phyloP scores from a whole-genome alignment of 306 rosid genomes.

The Vigna reflexopilosa region DNA sequence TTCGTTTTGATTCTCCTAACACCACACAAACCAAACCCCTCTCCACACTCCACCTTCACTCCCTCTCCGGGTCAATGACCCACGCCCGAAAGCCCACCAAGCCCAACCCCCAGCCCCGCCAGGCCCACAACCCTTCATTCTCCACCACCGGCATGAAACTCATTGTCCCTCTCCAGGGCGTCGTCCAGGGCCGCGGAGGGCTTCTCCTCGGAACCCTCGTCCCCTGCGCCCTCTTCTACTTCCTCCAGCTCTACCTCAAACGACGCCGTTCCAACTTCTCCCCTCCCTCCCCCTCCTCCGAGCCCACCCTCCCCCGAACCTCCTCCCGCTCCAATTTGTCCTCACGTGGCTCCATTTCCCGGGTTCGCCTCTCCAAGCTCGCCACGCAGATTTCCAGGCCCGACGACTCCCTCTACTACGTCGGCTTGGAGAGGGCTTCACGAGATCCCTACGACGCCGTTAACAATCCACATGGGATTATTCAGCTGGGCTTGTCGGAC shows the following conservation, averaged over 20 bases:
- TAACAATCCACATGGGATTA: conserved; percentile 68
- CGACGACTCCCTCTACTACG: conserved; percentile 73
- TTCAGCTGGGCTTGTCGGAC: conserved; percentile 84
- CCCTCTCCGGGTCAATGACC: conserved; percentile 56
- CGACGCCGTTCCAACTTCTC: conserved; percentile 62
- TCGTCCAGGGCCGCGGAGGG: conserved; percentile 96
- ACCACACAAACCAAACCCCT: conserved; percentile 42
- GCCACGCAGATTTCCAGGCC: conserved; percentile 62
- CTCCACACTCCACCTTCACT: neutral
- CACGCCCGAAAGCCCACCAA: conserved; percentile 37
- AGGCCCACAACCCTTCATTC: conserved; percentile 33
- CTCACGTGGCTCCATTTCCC: conserved; percentile 68
- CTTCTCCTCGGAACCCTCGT: conserved; percentile 85
- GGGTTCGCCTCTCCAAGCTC: conserved; percentile 64
- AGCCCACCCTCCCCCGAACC: conserved; percentile 62
- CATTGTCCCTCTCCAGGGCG: conserved; percentile 87
- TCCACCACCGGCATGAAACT: conserved; percentile 68
- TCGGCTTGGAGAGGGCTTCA: conserved; percentile 64
- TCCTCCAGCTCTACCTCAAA: conserved; percentile 83
- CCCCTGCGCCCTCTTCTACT: conserved; percentile 92
- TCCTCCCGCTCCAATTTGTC: conserved; percentile 75
- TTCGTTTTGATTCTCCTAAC: too few relatives aligned
- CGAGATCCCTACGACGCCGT: conserved; percentile 61
- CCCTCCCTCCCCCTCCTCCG: conserved; percentile 50
- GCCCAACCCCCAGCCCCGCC: conserved; percentile 20